phyloP scores from a whole-genome alignment of 768 basidiomycete species.

The Mycena leptocephala region DNA sequence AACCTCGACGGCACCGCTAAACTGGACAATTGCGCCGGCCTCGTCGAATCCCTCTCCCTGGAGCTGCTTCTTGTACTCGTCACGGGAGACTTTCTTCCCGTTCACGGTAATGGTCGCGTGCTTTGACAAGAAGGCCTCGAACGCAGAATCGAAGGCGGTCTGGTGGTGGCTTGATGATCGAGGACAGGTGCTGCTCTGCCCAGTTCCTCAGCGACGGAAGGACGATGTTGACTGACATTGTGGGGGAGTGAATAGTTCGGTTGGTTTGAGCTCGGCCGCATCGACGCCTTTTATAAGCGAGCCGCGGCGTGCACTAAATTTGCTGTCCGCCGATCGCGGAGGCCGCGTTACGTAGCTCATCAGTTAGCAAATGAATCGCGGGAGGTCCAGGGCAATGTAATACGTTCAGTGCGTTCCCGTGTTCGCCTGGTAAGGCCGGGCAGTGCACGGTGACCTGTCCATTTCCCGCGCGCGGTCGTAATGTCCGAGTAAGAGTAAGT shows the following conservation, averaged over 20 bases:
- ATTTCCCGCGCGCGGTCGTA: no score
- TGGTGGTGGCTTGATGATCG: slow-evolving; percentile 57
- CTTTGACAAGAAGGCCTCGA: slow-evolving; percentile 58
- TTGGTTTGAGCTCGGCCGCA: background rate
- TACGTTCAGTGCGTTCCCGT: background rate
- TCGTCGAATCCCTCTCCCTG: slow-evolving; percentile 48
- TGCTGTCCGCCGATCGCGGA: slow-evolving; percentile 16
- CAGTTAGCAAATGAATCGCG: background rate
- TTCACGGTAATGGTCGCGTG: slow-evolving; percentile 58
- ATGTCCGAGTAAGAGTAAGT: no score
- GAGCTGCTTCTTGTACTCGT: slow-evolving; percentile 57
- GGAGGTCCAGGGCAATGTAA: background rate
- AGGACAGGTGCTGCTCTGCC: slow-evolving; percentile 56
- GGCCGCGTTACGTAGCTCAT: background rate
- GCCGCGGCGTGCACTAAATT: background rate
- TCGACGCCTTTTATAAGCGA: slow-evolving; percentile 1
- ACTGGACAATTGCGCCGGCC: slow-evolving; percentile 47
- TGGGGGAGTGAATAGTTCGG: background rate
- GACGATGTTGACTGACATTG: slow-evolving; percentile 25
- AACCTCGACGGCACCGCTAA: slow-evolving; percentile 48
- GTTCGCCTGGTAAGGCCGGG: no score
- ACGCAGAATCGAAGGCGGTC: slow-evolving; percentile 52
- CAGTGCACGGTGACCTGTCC: no score
- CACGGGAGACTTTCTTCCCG: slow-evolving; percentile 54
- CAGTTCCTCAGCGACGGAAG: slow-evolving; percentile 55